Conservation (phyloP, 2,329 filamentous ascomycete species). For the Sclerotinia trifoliorum region DNA sequence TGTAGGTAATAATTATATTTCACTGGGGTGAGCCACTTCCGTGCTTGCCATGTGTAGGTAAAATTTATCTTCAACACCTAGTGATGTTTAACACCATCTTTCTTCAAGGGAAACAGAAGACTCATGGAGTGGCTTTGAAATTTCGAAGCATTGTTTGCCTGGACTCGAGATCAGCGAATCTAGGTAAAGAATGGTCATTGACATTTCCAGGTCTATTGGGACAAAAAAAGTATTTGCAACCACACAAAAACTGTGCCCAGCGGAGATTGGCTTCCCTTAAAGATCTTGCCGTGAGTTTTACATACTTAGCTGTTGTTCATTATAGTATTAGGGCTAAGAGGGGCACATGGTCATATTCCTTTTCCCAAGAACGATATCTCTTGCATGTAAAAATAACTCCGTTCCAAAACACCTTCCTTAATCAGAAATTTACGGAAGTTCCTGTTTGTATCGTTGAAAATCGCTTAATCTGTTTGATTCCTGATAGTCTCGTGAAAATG, state of each 20-base stretch:
- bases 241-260: neutral
- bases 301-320: neutral
- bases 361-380: neutral
- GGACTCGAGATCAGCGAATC: neutral
- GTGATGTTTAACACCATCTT: neutral
- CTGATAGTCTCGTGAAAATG: neutral
- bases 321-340: neutral
- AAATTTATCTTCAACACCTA: neutral
- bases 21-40: constrained; percentile 6
- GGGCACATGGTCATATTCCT: neutral
- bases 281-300: neutral
- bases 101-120: neutral
- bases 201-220: neutral
- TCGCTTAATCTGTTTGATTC: neutral
- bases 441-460: neutral
- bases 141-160: neutral
- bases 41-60: constrained; percentile 1
- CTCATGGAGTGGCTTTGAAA: neutral
- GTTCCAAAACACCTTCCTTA: neutral
- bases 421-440: neutral
- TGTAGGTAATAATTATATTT: neutral
- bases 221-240: neutral
- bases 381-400: neutral
- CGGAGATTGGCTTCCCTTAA: neutral
- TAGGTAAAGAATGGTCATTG: neutral